A percentile compares a stretch with the other conserved stretches of the same genome.
Conservation (phyloP, 257 asterid genomes). For the Gynochthodes officinalis region DNA sequence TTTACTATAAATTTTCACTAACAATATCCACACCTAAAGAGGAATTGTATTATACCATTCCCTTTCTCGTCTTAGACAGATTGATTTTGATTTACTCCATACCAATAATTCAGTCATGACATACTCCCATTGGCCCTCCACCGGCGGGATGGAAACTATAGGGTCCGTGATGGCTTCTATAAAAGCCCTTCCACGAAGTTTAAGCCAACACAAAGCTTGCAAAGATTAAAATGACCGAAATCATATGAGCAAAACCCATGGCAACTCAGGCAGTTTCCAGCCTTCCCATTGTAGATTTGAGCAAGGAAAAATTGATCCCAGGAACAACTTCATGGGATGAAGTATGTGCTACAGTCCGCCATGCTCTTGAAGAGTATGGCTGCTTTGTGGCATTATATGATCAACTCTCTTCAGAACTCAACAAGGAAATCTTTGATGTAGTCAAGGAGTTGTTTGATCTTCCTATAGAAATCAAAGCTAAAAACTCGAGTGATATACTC, state of each 20-base stretch:
- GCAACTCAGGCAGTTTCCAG: background rate
- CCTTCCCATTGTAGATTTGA: conserved; percentile 35
- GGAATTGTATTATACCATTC: no score
- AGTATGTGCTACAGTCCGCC: conserved; percentile 32
- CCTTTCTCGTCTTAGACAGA: no score
- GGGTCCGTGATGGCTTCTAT: no score
- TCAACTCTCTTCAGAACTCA: conserved; percentile 25
- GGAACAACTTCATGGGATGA: conserved; percentile 33
- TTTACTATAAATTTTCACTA: no score
- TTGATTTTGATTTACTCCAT: no score
- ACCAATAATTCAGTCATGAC: no score
- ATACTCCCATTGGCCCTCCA: no score
- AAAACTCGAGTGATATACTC: conserved; percentile 31
- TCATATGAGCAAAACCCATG: background rate
- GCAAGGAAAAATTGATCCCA: conserved; percentile 29
- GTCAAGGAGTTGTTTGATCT: conserved; percentile 35
- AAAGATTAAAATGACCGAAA: background rate
- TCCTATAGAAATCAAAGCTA: conserved; percentile 47
- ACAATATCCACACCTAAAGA: no score
- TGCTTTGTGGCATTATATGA: conserved; percentile 42
- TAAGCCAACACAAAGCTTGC: no score
- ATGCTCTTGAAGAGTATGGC: conserved; percentile 61
- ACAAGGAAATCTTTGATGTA: conserved; percentile 33
- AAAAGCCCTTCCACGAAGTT: no score
- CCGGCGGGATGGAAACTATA: no score